Conservation (phyloP, 2,329 filamentous ascomycete species). For the Emergomyces africanus region DNA sequence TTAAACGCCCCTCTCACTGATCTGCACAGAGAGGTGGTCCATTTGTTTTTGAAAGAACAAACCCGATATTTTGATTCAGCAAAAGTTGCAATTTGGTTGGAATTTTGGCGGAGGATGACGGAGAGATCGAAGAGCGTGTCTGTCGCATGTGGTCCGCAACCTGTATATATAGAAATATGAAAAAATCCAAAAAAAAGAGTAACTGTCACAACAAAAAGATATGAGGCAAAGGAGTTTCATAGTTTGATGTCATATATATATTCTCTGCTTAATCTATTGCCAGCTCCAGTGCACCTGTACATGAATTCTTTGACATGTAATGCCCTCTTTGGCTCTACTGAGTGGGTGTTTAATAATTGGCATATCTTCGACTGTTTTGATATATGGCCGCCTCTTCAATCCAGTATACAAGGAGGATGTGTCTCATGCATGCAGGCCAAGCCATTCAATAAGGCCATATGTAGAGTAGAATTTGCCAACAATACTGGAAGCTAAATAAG, state of each 20-base stretch:
- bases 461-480: no score
- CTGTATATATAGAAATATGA: slow-evolving; percentile 3
- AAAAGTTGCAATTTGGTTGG: background rate
- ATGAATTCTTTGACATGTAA: no score
- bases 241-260: background rate
- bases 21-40: background rate
- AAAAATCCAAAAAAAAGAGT: background rate
- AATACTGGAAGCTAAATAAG: no score
- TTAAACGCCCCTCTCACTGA: background rate
- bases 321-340: no score
- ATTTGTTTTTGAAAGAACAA: background rate
- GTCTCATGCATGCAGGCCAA: no score
- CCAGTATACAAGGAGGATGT: no score
- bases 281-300: background rate
- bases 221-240: background rate
- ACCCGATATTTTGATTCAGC: background rate
- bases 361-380: no score
- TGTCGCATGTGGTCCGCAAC: background rate
- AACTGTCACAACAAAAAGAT: background rate
- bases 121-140: background rate
- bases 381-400: no score
- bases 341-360: no score
- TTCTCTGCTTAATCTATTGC: background rate
- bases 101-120: background rate
- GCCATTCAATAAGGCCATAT: no score